Evolutionary conservation across 2,329 filamentous ascomycete species (phyloP).

Genomic region (Hortaea sp.): DNA sequence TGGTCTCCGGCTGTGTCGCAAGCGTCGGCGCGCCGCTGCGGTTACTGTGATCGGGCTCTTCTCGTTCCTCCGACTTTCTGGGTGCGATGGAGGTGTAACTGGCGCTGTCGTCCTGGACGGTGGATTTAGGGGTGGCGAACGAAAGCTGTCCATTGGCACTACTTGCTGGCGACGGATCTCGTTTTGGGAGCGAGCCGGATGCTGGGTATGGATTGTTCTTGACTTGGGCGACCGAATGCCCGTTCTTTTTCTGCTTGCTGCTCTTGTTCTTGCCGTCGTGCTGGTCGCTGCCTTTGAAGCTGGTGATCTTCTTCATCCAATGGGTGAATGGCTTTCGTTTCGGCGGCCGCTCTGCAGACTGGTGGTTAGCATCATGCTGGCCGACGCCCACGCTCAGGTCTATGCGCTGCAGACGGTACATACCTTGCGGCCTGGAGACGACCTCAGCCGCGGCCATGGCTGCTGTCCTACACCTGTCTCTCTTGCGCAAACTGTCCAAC

Average conservation of each 20-base stretch:
- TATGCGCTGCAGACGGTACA: not conserved
- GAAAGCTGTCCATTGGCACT: slow-evolving; percentile 37
- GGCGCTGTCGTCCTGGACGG: slow-evolving; percentile 32
- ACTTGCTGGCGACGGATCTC: slow-evolving; percentile 36
- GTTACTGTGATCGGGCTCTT: slow-evolving; percentile 51
- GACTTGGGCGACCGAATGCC: slow-evolving; percentile 37
- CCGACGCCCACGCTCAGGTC: no score
- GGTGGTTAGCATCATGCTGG: not conserved
- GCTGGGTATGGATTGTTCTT: slow-evolving; percentile 90
- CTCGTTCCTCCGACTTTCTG: slow-evolving; percentile 45
- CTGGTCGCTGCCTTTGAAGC: slow-evolving; percentile 64
- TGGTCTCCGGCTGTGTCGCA: slow-evolving; percentile 71
- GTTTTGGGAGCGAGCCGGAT: slow-evolving; percentile 54
- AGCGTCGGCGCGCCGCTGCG: slow-evolving; percentile 70
- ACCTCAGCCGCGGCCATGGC: slow-evolving; percentile 36
- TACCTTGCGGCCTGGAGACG: slow-evolving; percentile 34
- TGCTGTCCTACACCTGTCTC: not conserved
- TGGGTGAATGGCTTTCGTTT: slow-evolving; percentile 80
- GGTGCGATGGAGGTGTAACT: slow-evolving; percentile 47
- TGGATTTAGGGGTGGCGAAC: slow-evolving; percentile 43
- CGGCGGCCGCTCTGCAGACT: slow-evolving; percentile 52
- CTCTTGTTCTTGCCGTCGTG: slow-evolving; percentile 27
- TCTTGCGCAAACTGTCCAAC: no score
- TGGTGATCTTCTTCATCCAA: slow-evolving; percentile 89
- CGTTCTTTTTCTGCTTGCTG: slow-evolving; percentile 34